Evolutionary conservation across 164 flowering plant genomes (phyloP).

Genomic region (Umbellularia californica): DNA sequence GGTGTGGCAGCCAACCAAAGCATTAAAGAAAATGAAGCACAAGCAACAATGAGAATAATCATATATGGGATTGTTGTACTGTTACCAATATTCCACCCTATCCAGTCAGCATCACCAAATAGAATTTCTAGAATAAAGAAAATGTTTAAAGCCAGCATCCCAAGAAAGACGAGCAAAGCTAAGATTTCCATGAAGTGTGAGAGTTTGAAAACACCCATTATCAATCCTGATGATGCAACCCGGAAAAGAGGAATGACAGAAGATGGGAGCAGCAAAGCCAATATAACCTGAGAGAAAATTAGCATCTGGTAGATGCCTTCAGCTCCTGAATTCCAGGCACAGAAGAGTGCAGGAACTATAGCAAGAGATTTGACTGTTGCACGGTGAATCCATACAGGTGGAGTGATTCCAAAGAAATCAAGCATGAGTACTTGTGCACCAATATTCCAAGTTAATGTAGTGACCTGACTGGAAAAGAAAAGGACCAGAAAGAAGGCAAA

Average conservation of each 20-base stretch:
- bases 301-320: constrained; percentile 89
- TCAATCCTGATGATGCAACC: constrained; percentile 69
- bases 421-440: constrained; percentile 52
- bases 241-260: constrained; percentile 89
- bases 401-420: constrained; percentile 49
- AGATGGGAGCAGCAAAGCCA: constrained; percentile 84
- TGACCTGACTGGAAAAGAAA: constrained; percentile 55
- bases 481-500: constrained; percentile 51
- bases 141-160: constrained; percentile 66
- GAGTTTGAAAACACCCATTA: constrained; percentile 70
- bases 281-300: constrained; percentile 72
- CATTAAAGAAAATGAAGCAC: constrained; percentile 60
- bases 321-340: constrained; percentile 70
- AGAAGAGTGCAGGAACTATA: constrained; percentile 57
- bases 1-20: constrained; percentile 90
- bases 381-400: constrained; percentile 82
- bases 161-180: constrained; percentile 47
- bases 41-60: constrained; percentile 46
- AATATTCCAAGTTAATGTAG: constrained; percentile 55
- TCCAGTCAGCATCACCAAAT: constrained; percentile 90
- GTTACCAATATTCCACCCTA: constrained; percentile 57
- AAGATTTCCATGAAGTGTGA: constrained; percentile 68
- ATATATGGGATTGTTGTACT: constrained; percentile 37
- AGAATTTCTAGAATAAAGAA: constrained; percentile 72
- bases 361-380: constrained; percentile 55